Base-by-base conservation (phyloP, 1,284 basidiomycete species). In the Cutaneotrichosporon curvatum region DNA sequence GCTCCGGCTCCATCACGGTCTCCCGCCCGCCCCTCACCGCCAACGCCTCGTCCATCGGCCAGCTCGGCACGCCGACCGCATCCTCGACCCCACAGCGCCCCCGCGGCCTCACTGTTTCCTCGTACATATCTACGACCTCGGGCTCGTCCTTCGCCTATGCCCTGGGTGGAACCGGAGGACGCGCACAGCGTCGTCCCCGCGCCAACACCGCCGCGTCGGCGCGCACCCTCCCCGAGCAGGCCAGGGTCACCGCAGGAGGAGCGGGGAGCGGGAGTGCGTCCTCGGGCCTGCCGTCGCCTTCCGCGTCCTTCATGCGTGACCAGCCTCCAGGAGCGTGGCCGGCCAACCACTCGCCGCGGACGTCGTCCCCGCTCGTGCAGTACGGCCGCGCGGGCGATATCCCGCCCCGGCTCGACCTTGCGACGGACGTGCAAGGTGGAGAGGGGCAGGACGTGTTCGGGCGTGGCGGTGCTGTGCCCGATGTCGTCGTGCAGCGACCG, bases 91-190 rank as follows among this genome's bases (percentile, higher is more conserved):
- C 43, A 14, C 20, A 40, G 3, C 45, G 58, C 20, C 53, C 59
- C 1, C 40, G 60, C 10, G 60, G 58, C 12, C 32, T 51, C 16
- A 62, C 60, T 0, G 44, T 53, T 1, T 47, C 62, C 1, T 53
- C 58, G 14, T 32, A 51, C 20, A 50, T 50, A 14, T 44, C 42
- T 8, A 42, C 40, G 9, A 40, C 45, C 25, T 39, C 48, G 7
- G 23, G 49, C 36, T 34, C 51, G 32, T 49, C 55, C 6, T 67
- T 53, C 43, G 54, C 58, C 11, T 73, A 71, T 47, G 65, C 62
- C 1, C 57, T 73, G 5, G 70, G 71, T 12, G 71, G 70, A 4
- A 65, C 64, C 9, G 70, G 70, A 25, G 71, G 71, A 9, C 54
- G 70, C 40, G 68, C 68, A 9, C 59, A 67, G 32, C 49, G 67